These are phyloP conservation scores for Elaphomyces granulatus DNA, from an alignment of 495 filamentous ascomycete species.

Conservation along the genomic window DNA sequence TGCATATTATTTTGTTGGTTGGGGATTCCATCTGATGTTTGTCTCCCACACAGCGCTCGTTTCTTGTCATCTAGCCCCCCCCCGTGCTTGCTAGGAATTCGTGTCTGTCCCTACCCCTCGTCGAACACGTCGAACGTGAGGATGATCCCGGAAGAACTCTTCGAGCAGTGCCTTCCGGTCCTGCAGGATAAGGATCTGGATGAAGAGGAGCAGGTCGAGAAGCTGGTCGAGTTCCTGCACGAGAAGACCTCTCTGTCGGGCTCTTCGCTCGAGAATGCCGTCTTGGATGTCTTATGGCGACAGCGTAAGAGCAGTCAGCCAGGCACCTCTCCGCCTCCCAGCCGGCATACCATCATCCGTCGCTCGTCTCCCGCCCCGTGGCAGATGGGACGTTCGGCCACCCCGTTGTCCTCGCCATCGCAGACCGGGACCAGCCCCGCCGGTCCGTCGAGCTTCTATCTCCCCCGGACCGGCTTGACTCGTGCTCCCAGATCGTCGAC, in stretches of 20 bases:
- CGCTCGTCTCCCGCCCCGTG: slow-evolving; percentile 86
- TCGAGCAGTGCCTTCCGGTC: slow-evolving; percentile 78
- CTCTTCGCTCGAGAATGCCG: slow-evolving; percentile 71
- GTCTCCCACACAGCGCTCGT: background rate
- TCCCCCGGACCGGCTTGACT: slow-evolving; percentile 51
- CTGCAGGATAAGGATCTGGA: slow-evolving; percentile 70
- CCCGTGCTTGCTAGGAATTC: slow-evolving; percentile 1
- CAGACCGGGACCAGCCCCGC: slow-evolving; percentile 65
- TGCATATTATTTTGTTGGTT: background rate
- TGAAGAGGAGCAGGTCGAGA: slow-evolving; percentile 93
- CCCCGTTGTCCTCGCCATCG: slow-evolving; percentile 60
- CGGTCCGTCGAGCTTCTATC: slow-evolving; percentile 62
- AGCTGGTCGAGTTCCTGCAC: slow-evolving; percentile 71
- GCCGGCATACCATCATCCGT: slow-evolving; percentile 79
- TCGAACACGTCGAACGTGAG: slow-evolving; percentile 6
- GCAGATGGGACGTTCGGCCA: slow-evolving; percentile 65
- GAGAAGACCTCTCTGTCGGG: slow-evolving; percentile 64
- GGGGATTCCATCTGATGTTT: background rate
- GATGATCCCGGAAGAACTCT: slow-evolving; percentile 88
- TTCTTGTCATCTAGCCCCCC: slow-evolving; percentile 3
- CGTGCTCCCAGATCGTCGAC: slow-evolving; percentile 40
- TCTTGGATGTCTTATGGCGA: slow-evolving; percentile 86
- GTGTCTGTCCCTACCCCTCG: background rate
- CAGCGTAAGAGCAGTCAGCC: slow-evolving; percentile 65
- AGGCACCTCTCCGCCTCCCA: slow-evolving; percentile 63